Percentiles rank a stretch among this genome's conserved stretches.
Conservation (phyloP, 257 asterid genomes). For the Solanum rostratum region DNA sequence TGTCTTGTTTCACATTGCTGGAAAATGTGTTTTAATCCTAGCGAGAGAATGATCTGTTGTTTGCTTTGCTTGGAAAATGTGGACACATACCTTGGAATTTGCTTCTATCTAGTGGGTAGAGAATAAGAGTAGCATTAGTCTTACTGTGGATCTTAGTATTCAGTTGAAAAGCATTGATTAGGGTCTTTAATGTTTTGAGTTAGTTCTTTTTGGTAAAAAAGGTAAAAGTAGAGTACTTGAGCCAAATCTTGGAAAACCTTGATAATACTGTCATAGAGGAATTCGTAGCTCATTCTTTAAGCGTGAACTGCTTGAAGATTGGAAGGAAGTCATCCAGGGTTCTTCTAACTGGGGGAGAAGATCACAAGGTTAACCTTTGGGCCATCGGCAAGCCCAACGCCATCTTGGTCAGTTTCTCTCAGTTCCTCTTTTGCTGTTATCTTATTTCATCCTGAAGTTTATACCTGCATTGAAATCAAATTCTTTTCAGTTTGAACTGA, state of each 20-base stretch:
- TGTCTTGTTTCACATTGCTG: not conserved
- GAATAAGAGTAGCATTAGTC: not conserved
- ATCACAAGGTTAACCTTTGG: constrained; percentile 98
- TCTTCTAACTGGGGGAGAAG: constrained; percentile 98
- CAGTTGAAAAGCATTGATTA: not conserved
- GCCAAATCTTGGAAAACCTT: constrained; percentile 38
- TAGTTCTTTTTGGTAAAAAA: not conserved
- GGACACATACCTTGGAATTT: not conserved
- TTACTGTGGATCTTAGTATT: not conserved
- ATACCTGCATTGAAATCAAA: not conserved
- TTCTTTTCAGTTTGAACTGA: not conserved
- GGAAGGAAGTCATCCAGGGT: constrained; percentile 95
- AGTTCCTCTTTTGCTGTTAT: not conserved
- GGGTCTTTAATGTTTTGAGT: not conserved
- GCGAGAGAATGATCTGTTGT: not conserved
- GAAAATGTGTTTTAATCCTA: constrained; percentile 3
- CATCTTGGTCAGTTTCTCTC: constrained; percentile 64
- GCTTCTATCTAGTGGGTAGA: not conserved
- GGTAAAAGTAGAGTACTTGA: not conserved
- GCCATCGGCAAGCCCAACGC: constrained; percentile 99
- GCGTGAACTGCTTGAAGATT: constrained; percentile 93
- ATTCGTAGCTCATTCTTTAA: constrained; percentile 92
- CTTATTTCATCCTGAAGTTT: not conserved
- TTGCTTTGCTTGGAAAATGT: not conserved
- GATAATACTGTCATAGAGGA: constrained; percentile 62